Evolutionary conservation across 2,329 filamentous ascomycete genomes (phyloP).

Genomic region (Samsoniella hepiali): DNA sequence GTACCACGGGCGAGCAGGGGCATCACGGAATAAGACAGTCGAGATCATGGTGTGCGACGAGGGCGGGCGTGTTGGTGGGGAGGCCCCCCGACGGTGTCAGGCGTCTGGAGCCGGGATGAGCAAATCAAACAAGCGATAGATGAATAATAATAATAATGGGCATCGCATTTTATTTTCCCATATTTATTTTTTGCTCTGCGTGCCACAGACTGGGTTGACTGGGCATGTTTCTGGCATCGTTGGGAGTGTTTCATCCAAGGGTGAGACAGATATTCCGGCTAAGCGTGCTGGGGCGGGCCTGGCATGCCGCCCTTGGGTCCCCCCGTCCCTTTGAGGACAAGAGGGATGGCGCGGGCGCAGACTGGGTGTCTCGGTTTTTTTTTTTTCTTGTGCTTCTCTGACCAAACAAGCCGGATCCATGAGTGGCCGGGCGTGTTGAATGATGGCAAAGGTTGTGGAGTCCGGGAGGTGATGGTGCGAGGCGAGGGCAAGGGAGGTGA

Average conservation of each 20-base stretch:
- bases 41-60: conserved; percentile 2
- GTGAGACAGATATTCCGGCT: conserved; percentile 31
- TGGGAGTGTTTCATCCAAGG: conserved; percentile 32
- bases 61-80: conserved; percentile 9
- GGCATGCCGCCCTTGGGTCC: conserved; percentile 14
- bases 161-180: not conserved
- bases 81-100: not conserved
- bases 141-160: conserved; percentile 2
- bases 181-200: not conserved
- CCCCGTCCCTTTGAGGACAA: not conserved
- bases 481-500: too few species aligned
- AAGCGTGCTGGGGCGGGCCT: conserved; percentile 11
- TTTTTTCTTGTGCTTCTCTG: not conserved
- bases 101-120: conserved; percentile 3
- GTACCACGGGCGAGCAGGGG: conserved; percentile 7
- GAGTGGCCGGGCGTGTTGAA: not conserved
- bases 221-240: conserved; percentile 27
- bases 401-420: not conserved
- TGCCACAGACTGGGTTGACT: conserved; percentile 8
- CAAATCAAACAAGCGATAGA: not conserved
- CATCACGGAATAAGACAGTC: conserved; percentile 12
- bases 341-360: not conserved
- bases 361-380: not conserved
- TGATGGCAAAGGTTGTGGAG: too few species aligned
- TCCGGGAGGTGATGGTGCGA: too few species aligned